Base-by-base conservation (phyloP, 2,329 filamentous ascomycete genomes). In the Aspergillus chevalieri region DNA sequence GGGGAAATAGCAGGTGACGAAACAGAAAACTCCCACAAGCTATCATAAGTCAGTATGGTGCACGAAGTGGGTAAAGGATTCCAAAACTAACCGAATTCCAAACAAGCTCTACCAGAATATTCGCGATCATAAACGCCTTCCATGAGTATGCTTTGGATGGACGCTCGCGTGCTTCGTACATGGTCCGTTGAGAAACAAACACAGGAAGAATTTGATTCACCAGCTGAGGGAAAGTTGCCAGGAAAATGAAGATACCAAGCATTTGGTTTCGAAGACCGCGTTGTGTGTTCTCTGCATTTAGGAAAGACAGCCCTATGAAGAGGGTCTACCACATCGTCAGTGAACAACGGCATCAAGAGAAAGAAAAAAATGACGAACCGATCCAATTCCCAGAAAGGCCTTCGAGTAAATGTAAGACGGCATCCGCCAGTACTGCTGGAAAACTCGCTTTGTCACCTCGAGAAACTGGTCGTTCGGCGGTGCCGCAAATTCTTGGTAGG, bases 361-460 rank as follows among this genome's bases (percentile, higher is more conserved):
- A 28, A 9, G 10, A 6, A 6, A 24, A 28, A 8, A 9, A 9
- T 28, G 26, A 28, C 26, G 26, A 28, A 28, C 76, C 56, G 78
- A 78, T 12, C 83, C 69, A 22, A 79, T 72, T 64, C 84, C 89
- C 15, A 94, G 83, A 1, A 78, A 73, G 0, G 78, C 66, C 76
- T 95, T 95, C 61, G 87, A 85, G 74, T 92, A 94, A 68, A 95
- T 91, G 74, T 95, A 95, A 4, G 84, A 80, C 0, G 90, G 90
- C 0, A 85, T 91, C 52, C 90, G 86, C 89, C 90, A 95, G 78
- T 93, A 94, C 67, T 95, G 89, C 64, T 91, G 81, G 75, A 93
- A 93, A 22, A 93, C 86, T 61, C 90, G 88, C 56, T 78, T 67
- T n/a, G 82, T 78, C 49, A 89, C 87, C 62, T 84, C 78, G 49